phyloP scores from a whole-genome alignment of 2,329 filamentous ascomycete species.

The Bipolaris victoriae region DNA sequence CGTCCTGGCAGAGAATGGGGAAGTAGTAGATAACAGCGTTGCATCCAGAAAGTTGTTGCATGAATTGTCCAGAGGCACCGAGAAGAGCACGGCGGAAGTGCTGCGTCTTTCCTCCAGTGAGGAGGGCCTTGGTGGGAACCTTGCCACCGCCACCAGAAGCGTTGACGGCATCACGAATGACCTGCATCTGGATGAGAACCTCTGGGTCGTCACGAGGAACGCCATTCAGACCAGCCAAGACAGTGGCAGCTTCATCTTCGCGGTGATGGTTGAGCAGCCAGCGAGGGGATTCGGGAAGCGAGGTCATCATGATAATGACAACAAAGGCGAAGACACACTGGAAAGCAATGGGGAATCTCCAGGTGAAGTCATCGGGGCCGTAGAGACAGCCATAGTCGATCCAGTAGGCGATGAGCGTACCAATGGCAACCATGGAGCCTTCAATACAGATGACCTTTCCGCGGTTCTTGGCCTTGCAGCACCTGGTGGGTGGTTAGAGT shows the following conservation, averaged over 20 bases:
- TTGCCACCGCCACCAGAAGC: conserved; percentile 46
- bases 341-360: conserved; percentile 61
- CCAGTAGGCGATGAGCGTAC: conserved; percentile 59
- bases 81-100: conserved; percentile 68
- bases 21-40: conserved; percentile 56
- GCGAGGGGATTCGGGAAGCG: conserved; percentile 38
- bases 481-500: conserved; percentile 15
- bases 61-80: conserved; percentile 64
- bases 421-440: conserved; percentile 58
- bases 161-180: conserved; percentile 63
- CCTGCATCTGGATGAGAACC: conserved; percentile 64
- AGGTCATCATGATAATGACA: conserved; percentile 45
- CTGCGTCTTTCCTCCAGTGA: conserved; percentile 67
- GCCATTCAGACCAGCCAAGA: conserved; percentile 57
- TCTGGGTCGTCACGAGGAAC: conserved; percentile 59
- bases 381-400: conserved; percentile 55
- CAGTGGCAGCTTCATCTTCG: conserved; percentile 55
- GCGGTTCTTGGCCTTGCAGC: conserved; percentile 61
- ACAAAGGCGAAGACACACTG: conserved; percentile 56
- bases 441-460: conserved; percentile 66
- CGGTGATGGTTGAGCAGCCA: conserved; percentile 46
- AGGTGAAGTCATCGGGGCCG: conserved; percentile 42
- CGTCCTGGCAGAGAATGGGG: conserved; percentile 54
- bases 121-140: conserved; percentile 53
- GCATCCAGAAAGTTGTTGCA: conserved; percentile 60